Evolutionary conservation across 331 rosid genomes (phyloP).

Genomic region (Arachis monticola): DNA sequence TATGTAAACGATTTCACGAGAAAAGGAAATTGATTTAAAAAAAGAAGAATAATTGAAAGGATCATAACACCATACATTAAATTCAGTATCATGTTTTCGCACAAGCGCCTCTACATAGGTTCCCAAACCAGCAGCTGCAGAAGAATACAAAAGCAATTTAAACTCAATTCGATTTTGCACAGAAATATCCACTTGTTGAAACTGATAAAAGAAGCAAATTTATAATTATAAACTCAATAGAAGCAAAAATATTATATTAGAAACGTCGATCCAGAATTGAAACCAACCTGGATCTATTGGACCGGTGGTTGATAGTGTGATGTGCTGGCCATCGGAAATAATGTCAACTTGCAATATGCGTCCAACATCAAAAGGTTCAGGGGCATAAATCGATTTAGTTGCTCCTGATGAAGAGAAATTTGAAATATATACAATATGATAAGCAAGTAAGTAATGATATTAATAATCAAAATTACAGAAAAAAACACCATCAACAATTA

Average conservation of each 20-base stretch:
- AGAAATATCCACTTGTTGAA: constrained; percentile 23
- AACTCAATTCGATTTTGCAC: constrained; percentile 16
- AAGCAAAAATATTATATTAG: neutral
- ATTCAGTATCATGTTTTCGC: constrained; percentile 91
- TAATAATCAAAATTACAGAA: constrained; percentile 24
- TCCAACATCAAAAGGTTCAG: constrained; percentile 96
- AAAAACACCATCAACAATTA: constrained; percentile 9
- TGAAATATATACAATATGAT: constrained; percentile 33
- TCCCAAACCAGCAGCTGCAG: constrained; percentile 98
- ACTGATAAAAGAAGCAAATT: neutral
- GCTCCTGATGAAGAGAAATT: constrained; percentile 67
- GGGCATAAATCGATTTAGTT: constrained; percentile 84
- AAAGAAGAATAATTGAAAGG: constrained; percentile 2
- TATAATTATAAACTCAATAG: constrained; percentile 22
- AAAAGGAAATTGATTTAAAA: no score
- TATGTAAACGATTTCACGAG: no score
- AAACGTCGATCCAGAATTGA: constrained; percentile 33
- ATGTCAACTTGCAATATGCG: constrained; percentile 74
- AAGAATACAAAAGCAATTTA: constrained; percentile 40
- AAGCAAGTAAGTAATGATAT: constrained; percentile 11
- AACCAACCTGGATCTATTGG: constrained; percentile 88
- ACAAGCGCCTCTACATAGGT: constrained; percentile 95
- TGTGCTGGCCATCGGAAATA: constrained; percentile 55
- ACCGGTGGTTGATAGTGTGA: constrained; percentile 69
- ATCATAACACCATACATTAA: constrained; percentile 66